Percentiles rank a stretch among this genome's conserved stretches.
Evolutionary conservation across 2,329 filamentous ascomycete species (phyloP).

Genomic region (Verticillium zaregamsianum): DNA sequence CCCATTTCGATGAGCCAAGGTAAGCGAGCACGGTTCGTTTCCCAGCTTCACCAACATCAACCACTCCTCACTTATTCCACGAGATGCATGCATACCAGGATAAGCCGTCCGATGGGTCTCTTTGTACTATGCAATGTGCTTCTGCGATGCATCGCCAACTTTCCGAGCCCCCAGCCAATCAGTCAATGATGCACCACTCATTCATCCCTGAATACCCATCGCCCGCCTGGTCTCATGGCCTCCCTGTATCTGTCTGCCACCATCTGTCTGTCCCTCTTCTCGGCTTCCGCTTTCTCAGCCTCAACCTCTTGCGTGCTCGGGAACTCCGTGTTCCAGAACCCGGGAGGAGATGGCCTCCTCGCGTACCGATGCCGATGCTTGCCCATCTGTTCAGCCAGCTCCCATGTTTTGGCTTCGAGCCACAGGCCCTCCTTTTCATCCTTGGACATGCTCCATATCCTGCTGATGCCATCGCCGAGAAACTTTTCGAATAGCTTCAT

Average conservation of each 20-base stretch:
- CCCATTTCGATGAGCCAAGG: background rate
- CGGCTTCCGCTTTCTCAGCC: slow-evolving; percentile 60
- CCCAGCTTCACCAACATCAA: no score
- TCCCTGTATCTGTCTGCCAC: slow-evolving; percentile 75
- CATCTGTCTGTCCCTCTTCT: slow-evolving; percentile 56
- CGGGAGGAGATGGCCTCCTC: slow-evolving; percentile 70
- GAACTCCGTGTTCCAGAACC: slow-evolving; percentile 89
- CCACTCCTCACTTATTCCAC: no score
- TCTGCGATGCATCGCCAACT: no score
- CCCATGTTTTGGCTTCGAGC: slow-evolving; percentile 69
- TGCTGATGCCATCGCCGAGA: slow-evolving; percentile 55
- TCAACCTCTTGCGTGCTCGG: slow-evolving; percentile 79
- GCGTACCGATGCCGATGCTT: slow-evolving; percentile 74
- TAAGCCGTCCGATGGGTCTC: background rate
- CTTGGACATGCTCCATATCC: slow-evolving; percentile 51
- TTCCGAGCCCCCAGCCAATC: no score
- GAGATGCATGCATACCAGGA: background rate
- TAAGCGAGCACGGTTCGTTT: no score
- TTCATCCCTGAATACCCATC: slow-evolving; percentile 82
- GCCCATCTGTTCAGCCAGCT: slow-evolving; percentile 70
- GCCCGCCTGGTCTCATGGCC: slow-evolving; percentile 71
- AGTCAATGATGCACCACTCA: no score
- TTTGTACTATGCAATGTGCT: no score
- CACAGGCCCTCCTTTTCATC: slow-evolving; percentile 64
- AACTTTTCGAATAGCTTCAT: slow-evolving; percentile 50